These are phyloP conservation scores for Saccharomyces paradoxus DNA, from an alignment of 805 yeast genomes.

Conservation along the genomic window DNA sequence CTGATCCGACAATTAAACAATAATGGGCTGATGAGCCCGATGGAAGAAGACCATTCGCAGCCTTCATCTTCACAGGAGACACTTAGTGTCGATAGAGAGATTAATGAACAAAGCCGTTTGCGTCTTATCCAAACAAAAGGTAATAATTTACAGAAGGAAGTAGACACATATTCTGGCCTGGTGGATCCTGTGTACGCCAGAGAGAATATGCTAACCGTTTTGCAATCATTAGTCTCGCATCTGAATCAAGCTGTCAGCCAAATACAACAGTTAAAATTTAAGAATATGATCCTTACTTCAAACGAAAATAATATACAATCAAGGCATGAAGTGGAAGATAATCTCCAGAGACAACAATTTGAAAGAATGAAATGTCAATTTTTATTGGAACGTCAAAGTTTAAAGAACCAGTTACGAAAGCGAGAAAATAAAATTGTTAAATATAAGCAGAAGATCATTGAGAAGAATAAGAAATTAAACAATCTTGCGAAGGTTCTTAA, in stretches of 20 bases:
- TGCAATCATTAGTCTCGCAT: not conserved
- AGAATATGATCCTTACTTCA: constrained; percentile 34
- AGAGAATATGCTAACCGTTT: not conserved
- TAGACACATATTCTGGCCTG: not conserved
- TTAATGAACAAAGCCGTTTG: not conserved
- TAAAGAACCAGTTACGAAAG: constrained; percentile 32
- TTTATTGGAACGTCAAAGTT: constrained; percentile 28
- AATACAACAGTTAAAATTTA: constrained; percentile 31
- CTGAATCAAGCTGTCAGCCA: constrained; percentile 12
- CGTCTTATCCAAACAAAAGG: not conserved
- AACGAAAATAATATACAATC: constrained; percentile 17
- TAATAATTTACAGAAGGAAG: not conserved
- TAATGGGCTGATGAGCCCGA: not conserved
- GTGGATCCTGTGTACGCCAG: not conserved
- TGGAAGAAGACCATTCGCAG: not conserved
- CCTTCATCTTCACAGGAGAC: not conserved
- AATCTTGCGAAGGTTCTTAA: constrained; percentile 31
- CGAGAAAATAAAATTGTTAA: constrained; percentile 40
- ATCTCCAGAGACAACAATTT: constrained; percentile 28
- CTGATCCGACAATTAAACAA: not conserved
- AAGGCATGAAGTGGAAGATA: constrained; percentile 24
- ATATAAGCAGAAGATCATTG: constrained; percentile 36
- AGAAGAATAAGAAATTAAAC: constrained; percentile 39
- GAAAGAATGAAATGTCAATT: constrained; percentile 29
- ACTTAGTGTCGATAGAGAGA: not conserved